Base-by-base conservation (phyloP, 495 filamentous ascomycete genomes). In the Hyaloscypha finlandica region DNA sequence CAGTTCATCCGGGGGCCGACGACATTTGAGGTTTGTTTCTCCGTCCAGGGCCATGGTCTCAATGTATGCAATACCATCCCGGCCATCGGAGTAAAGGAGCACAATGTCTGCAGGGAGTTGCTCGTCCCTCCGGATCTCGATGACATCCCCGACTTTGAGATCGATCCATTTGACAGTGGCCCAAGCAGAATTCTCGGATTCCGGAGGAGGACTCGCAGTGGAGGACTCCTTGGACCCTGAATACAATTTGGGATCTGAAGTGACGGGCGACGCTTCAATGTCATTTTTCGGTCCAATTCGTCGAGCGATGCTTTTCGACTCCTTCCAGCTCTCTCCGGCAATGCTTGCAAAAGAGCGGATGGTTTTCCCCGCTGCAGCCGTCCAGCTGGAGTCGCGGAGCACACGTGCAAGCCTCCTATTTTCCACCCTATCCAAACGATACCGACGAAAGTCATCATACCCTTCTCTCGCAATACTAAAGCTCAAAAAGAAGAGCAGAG, bases 41-140 rank as follows among this genome's bases (percentile, higher is more conserved):
- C 94, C 94, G 70, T 97, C 94, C 3, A 97, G 83, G 2, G 93
- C 94, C 93, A 96, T 96, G 0, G 94, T 97, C 74, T 97, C 94
- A 61, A 96, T 87, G 75, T 96, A 97, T 6, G 93, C 94, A 66
- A 92, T 75, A 6, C 86, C 88, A 59, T 92, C 88, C 32, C 86
- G 85, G 1, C 90, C 89, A 51, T 84, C 83, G 11, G 92, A 88
- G 74, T 93, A 84, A 11, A 97, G 81, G 32, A 97, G 77, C 8
- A 87, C 86, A 66, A 96, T 82, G 78, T 97, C 94, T 6, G 94
- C 94, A 1, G 94, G 94, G 19, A 92, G 85, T 31, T 87, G 81
- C 51, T 97, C 87, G 72, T 97, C 88, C 62, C 94, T 86, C 48
- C 81, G 75, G 9, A 97, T 81, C 70, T 84, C 87, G 68, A 97